Conservation (phyloP, 805 yeast species). For the Candida schatavii region DNA sequence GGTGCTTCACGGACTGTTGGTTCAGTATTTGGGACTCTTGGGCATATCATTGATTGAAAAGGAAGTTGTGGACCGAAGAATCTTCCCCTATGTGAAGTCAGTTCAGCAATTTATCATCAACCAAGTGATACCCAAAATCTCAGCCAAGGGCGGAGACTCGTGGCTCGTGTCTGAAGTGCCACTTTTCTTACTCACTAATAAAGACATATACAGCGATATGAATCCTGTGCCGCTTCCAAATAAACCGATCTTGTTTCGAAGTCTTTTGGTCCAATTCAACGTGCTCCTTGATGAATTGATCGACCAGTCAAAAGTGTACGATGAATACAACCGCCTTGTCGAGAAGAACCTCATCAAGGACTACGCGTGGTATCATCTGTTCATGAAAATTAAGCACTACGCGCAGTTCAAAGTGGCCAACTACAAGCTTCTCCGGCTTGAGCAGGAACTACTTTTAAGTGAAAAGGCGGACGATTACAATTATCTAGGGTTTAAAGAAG, state of each 20-base stretch:
- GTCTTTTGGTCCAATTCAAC: constrained; percentile 12
- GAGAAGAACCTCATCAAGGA: constrained; percentile 56
- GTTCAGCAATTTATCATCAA: constrained; percentile 16
- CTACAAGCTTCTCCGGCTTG: constrained; percentile 44
- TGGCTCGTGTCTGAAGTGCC: constrained; percentile 23
- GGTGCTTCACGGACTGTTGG: constrained; percentile 32
- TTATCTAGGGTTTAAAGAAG: constrained; percentile 10
- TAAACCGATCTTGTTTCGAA: constrained; percentile 3
- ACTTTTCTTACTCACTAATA: constrained; percentile 15
- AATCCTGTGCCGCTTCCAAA: constrained; percentile 1
- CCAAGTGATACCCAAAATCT: constrained; percentile 12
- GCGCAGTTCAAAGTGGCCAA: constrained; percentile 56
- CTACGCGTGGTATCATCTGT: constrained; percentile 73
- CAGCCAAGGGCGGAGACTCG: constrained; percentile 4
- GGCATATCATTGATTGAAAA: constrained; percentile 36
- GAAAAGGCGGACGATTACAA: constrained; percentile 14
- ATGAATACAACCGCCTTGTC: constrained; percentile 44
- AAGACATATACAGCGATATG: constrained; percentile 20
- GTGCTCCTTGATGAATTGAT: constrained; percentile 12
- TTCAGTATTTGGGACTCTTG: constrained; percentile 35
- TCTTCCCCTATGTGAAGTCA: constrained; percentile 17
- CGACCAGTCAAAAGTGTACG: constrained; percentile 41
- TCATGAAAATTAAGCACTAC: constrained; percentile 57
- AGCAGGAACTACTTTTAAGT: constrained; percentile 23
- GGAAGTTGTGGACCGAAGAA: constrained; percentile 32